Evolutionary conservation across 2,329 filamentous ascomycete species (phyloP), one percentile per base, ranked within the genome.

Genomic region (Ceratocystis variospora): DNA sequence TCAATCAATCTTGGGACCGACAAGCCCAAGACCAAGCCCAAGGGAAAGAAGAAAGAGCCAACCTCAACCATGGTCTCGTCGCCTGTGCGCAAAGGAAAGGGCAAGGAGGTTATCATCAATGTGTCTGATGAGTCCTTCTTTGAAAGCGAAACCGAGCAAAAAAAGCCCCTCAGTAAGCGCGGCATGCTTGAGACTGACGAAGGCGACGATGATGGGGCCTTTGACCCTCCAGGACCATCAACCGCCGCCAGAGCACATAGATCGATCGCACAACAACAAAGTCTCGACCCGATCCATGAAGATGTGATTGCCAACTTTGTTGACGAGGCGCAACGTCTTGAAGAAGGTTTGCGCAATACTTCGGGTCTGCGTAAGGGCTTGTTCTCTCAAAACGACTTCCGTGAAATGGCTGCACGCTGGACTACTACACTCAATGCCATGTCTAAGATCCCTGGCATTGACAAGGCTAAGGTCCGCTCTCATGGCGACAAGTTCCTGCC

Each of bases 381-480:
- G 0, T 94, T 94, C 72, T 85, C 84, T 0, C 86, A 90, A 68
- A 79, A 79, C 25, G 80, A 89, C 15, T 80, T 91, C 63, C 83
- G 86, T 45, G 82, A 87, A 70, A 92, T 94, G 87, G 86, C 83
- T 12, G 83, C 90, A 62, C 75, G 79, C 44, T 87, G 88, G 79
- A 88, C 88, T 0, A 79, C 77, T 6, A 83, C 79, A 7, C 71
- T 83, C 8, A 80, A 82, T 17, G 77, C 84, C 67, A 88, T 94
- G 84, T 76, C 75, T 41, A 74, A 75, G 7, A 87, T 93, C 62
- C 79, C 80, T 0, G 82, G 81, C 8, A 86, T 92, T 67, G 80
- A 87, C 65, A 69, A 73, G 1, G 82, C 84, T 31, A 87, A 84
- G 72, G 86, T 90, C 28, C 72, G 78, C 57, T 77, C 78, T 1